Base-by-base conservation (phyloP, 2,329 filamentous ascomycete genomes). In the Colletotrichum chrysophilum region DNA sequence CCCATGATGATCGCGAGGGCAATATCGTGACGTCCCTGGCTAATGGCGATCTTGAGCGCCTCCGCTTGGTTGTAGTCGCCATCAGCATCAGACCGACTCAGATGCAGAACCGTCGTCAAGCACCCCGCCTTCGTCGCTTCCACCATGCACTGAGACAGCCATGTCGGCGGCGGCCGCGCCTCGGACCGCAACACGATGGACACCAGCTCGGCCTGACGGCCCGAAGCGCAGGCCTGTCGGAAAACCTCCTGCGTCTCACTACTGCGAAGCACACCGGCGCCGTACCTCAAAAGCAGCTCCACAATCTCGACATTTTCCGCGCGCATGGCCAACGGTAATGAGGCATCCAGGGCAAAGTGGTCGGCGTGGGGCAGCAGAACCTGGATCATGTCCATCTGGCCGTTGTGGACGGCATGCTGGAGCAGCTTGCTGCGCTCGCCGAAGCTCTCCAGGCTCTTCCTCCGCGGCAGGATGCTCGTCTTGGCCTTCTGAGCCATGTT, bases 361-460 rank as follows among this genome's bases (percentile, higher is more conserved):
- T 91, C 90, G 21, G 89, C 89, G 74, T 90, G 87, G 0, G 89
- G 88, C 4, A 90, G 81, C 34, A 92, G 80, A 7, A 92, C 86
- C 66, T 89, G 85, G 4, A 91, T 85, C 86, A 91, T 89, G 66
- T 91, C 88, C 26, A 85, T 74, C 21, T 90, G 88, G 18, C 85
- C 84, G 76, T 87, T 87, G 77, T 88, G 84, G 12, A 91, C 87
- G 1, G 90, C 90, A 21, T 87, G 85, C 68, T 87, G 87, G 7
- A 91, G 81, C 4, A 92, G 82, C 16, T 87, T 86, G 65, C 89
- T 87, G 32, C 88, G 87, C 77, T 91, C 88, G 5, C 81, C 81
- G 18, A 87, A 84, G 13, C 86, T 82, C 21, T 91, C 89, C 24
- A 89, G 78, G 71, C 89, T 91, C 77, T 85, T 88, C 66, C 89